phyloP scores from a whole-genome alignment of 192 early-diverging fungal genomes.

The Umbelopsis sp. region DNA sequence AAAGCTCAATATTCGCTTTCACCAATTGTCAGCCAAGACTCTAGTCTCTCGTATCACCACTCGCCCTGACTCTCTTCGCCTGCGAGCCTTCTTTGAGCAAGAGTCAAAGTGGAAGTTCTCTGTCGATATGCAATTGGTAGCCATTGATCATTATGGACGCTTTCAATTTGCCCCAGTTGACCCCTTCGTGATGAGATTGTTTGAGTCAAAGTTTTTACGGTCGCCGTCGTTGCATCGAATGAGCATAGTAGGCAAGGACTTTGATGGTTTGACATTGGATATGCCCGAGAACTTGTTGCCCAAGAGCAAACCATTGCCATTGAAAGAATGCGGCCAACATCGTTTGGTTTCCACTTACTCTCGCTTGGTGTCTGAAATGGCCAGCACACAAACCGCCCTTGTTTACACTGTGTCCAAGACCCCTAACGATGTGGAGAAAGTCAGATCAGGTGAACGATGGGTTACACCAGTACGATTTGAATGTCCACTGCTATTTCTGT shows the following conservation, averaged over 20 bases:
- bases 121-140: conserved; percentile 24
- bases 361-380: neutral
- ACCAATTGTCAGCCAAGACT: conserved; percentile 1
- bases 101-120: conserved; percentile 33
- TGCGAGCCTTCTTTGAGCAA: conserved; percentile 33
- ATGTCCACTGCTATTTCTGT: conserved; percentile 22
- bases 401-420: conserved; percentile 15
- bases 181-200: conserved; percentile 13
- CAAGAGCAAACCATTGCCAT: neutral
- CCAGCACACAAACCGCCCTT: conserved; percentile 1
- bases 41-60: conserved; percentile 2
- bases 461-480: conserved; percentile 25
- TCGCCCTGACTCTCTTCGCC: conserved; percentile 14
- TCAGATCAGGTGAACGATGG: conserved; percentile 25
- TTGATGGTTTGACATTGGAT: conserved; percentile 9
- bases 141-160: conserved; percentile 10
- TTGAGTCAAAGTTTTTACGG: conserved; percentile 24
- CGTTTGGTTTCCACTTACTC: neutral
- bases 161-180: conserved; percentile 29
- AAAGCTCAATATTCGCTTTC: conserved; percentile 4
- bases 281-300: conserved; percentile 2
- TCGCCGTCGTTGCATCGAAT: conserved; percentile 20
- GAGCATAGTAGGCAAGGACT: conserved; percentile 5
- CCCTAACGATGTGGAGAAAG: conserved; percentile 15
- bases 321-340: conserved; percentile 12